These are phyloP conservation scores for Kwoniella mangroviensis DNA, from an alignment of 768 basidiomycete genomes.

Conservation along the genomic window DNA sequence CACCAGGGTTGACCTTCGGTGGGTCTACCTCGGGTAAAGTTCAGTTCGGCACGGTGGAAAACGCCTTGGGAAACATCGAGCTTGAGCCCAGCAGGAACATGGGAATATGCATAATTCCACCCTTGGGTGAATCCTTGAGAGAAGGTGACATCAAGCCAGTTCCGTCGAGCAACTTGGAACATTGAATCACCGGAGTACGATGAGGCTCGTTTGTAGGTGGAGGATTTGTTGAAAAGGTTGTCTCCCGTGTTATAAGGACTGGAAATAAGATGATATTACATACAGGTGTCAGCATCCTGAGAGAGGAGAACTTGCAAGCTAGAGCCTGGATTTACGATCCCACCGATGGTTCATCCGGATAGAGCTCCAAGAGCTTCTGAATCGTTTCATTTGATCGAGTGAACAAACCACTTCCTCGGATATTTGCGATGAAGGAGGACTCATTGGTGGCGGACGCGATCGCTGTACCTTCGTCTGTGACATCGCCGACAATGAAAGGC, in stretches of 20 bases:
- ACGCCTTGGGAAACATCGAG: background rate
- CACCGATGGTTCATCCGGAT: slow-evolving; percentile 37
- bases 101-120: background rate
- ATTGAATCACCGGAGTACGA: slow-evolving; percentile 45
- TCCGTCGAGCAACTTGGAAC: slow-evolving; percentile 49
- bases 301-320: too few relatives aligned
- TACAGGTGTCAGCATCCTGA: background rate
- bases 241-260: slow-evolving; percentile 53
- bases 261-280: background rate
- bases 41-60: slow-evolving; percentile 10
- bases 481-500: slow-evolving; percentile 53
- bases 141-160: slow-evolving; percentile 20
- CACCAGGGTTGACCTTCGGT: slow-evolving; percentile 8
- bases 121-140: background rate
- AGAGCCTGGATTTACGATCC: slow-evolving; percentile 42
- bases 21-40: slow-evolving; percentile 6
- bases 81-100: background rate
- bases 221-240: slow-evolving; percentile 45
- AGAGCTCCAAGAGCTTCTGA: slow-evolving; percentile 18
- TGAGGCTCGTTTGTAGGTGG: slow-evolving; percentile 40
- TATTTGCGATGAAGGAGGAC: slow-evolving; percentile 7
- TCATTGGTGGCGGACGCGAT: slow-evolving; percentile 37
- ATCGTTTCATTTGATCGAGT: slow-evolving; percentile 23
- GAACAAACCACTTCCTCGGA: slow-evolving; percentile 23
- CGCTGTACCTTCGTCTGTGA: slow-evolving; percentile 51